These are phyloP conservation scores for Panicum miliaceum DNA, from an alignment of 176 grass and related monocot species.

Conservation along the genomic window DNA sequence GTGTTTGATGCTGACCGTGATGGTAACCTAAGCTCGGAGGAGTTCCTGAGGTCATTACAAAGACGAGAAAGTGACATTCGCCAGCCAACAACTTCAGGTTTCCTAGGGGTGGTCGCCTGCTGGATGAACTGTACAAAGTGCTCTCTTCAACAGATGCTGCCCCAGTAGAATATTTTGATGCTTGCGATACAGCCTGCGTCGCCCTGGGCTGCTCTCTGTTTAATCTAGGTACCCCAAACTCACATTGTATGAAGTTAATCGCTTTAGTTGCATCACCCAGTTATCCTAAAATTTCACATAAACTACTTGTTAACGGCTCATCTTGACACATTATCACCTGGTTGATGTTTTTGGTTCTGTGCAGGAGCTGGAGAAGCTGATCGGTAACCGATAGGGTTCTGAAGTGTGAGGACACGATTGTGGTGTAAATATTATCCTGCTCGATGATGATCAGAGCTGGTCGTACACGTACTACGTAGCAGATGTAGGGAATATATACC, in stretches of 20 bases:
- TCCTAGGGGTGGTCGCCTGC: conserved; percentile 61
- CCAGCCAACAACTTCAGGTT: conserved; percentile 57
- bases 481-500: conserved; percentile 22
- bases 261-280: not conserved
- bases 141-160: conserved; percentile 47
- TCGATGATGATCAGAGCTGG: conserved; percentile 9
- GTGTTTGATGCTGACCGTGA: conserved; percentile 86
- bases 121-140: conserved; percentile 74
- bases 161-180: conserved; percentile 39
- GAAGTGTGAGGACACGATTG: conserved; percentile 11
- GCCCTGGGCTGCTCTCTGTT: conserved; percentile 34
- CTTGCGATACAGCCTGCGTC: not conserved
- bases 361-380: conserved; percentile 26
- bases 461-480: not conserved
- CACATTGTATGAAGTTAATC: not conserved
- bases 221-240: conserved; percentile 33
- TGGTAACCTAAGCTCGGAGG: conserved; percentile 79
- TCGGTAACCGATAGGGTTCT: conserved; percentile 1
- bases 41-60: conserved; percentile 87
- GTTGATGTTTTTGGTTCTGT: conserved; percentile 26
- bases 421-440: conserved; percentile 35
- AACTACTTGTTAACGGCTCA: not conserved
- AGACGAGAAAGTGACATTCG: conserved; percentile 69
- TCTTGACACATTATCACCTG: not conserved
- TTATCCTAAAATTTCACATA: conserved; percentile 14